Evolutionary conservation across 1,284 basidiomycete species (phyloP), one percentile per base, ranked within the genome.

Genomic region (Porodaedalea pini): DNA sequence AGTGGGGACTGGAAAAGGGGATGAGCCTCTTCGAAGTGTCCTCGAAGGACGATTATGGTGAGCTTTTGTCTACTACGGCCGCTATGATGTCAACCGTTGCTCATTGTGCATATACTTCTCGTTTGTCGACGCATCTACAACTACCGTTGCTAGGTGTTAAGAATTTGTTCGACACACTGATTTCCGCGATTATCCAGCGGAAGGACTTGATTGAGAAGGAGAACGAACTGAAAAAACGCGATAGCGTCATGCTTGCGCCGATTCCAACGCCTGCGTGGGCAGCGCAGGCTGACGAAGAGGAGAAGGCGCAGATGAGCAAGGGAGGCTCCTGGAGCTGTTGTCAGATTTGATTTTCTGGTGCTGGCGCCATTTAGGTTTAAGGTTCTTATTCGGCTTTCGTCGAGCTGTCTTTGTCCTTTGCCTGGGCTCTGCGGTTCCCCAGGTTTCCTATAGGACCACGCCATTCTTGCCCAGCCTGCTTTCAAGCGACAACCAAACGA

Each of bases 21-120:
- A 90, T 92, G 85, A 85, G 88, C 66, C 76, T 92, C 15, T 90
- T 89, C 62, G 90, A 94, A 68, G 90, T 92, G 27, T 92, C 88
- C 54, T 86, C 90, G 57, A 92, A 92, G 71, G 90, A 92, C 66
- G 86, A 89, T 66, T 69, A 73, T 47, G 91, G 90, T 91, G 61
- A 65, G 85, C 69, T 41, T 57, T 31, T 23, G 21, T 15, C 17
- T 47, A 57, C n/a, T 27, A 7, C n/a, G 29, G 4, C 34, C 23
- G 29, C 29, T 41, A 19, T 57, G 15, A 45, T 45, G 45, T 52
- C 43, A 48, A 53, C 34, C 21, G 29, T 51, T 40, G 34, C 4
- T 40, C 29, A n/a, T 17, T 23, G 13, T 45, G 34, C 27, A 3
- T 11, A 23, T 56, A 25, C 17, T 8, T 27, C 45, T 47, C 17